Evolutionary conservation across 139 green algal genomes (phyloP), one percentile per base, ranked within the genome.

Genomic region (Chlorella ohadii): DNA sequence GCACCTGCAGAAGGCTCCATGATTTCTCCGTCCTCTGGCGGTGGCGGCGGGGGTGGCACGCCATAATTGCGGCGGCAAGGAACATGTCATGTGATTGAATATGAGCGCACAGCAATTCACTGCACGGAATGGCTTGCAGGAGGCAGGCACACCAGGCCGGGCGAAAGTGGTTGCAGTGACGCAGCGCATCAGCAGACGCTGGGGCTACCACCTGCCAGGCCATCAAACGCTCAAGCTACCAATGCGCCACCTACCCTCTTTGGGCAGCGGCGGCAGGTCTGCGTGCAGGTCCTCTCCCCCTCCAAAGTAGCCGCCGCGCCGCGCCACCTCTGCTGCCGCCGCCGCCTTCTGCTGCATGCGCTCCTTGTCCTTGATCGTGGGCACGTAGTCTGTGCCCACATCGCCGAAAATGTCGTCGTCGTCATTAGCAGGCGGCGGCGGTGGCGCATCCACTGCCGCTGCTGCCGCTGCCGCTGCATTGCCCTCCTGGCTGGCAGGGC

Each of bases 361-460:
- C 51, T 59, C 51, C 51, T 59, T 84, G 19, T 93, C 67, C 38
- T 82, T 82, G 59, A 82, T 23, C 36, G 92, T 89, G 13, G 89
- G 89, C 73, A 89, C 86, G 81, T 99, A 99, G 74, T 99, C 95
- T 0, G 83, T 96, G 25, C 95, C 96, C 16, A 90, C 96, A 64
- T 97, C 96, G 0, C 83, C 96, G 92, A 99, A 99, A 59, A 99
- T 99, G 86, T 99, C 94, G 17, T 98, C 94, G n/a, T 95, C 92
- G 1, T 94, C 90, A 16, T 92, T 86, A 20, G 44, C 75, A 33
- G 75, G 47, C 55, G 83, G 59, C 27, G 74, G 56, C 1, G 31
- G 78, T 63, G 36, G 51, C 4, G 33, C 64, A 4, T 33, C 66
- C 13, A 13, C 55, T 34, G 22, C 66, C 33, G 31, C 47, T 39